Base-by-base conservation (phyloP, 2,329 filamentous ascomycete genomes). In the Aureobasidium pullulans region DNA sequence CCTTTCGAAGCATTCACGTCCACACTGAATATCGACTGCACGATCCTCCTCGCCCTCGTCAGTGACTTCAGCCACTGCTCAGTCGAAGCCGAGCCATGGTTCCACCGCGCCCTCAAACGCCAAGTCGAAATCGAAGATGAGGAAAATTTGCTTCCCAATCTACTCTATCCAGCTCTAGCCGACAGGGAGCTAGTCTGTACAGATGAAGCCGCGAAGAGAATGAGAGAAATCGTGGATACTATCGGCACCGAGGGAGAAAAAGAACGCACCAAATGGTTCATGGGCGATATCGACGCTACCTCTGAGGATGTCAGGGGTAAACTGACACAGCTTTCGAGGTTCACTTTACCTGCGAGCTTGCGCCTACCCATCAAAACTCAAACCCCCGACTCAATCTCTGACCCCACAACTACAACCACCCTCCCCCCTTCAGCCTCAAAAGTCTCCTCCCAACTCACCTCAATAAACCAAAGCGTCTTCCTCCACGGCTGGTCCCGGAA, bases 381-480 rank as follows among this genome's bases (percentile, higher is more conserved):
- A 6, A 6, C 8, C 1, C 19, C 19, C 19, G 19, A 19, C 19
- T 19, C 19, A 19, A 19, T 19, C 19, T 19, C 19, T 19, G 19
- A 19, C 19, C 19, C 19, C 19, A 23, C 23, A 23, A 23, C 23
- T 4, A 23, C 23, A 23, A 4, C 23, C 23, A 23, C 23, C 23
- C 23, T 23, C 3, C 23, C 23, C 23, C 23, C 23, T 23, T 23
- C 23, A 3, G 23, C 23, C 23, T 23, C 23, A 23, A 23, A 23
- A 23, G 23, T 23, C 23, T 23, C 23, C 23, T 23, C 23, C 23
- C 73, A 76, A 6, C 74, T 88, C 54, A 84, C 81, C 0, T 72
- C 77, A 11, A 83, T 88, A 60, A 90, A 89, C 66, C 73, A 79
- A n/a, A 85, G 85, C 19, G 87, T 90, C 8, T 89, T 91, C 67